Evolutionary conservation across 2,329 filamentous ascomycete species (phyloP).

Genomic region (Aspergillaceae sp.): DNA sequence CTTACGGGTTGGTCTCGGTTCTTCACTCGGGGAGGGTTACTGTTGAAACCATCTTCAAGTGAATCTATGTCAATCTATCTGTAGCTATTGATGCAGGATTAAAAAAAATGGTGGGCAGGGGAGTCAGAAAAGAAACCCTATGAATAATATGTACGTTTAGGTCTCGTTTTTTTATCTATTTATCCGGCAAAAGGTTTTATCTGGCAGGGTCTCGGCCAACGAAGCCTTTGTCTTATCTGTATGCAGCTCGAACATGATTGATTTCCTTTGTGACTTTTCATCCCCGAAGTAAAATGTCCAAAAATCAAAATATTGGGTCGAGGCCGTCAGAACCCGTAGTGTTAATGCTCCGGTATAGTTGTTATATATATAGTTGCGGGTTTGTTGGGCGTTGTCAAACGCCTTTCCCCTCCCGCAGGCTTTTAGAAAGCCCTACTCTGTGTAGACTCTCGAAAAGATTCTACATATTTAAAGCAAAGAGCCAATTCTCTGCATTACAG

Average conservation of each 20-base stretch:
- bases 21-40: constrained; percentile 7
- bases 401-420: too few relatives aligned
- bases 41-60: constrained; percentile 12
- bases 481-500: too few relatives aligned
- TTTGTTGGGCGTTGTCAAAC: too few relatives aligned
- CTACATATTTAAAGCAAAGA: too few relatives aligned
- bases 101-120: constrained; percentile 12
- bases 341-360: too few relatives aligned
- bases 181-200: constrained; percentile 8
- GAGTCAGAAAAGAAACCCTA: constrained; percentile 21
- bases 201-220: constrained; percentile 6
- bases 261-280: constrained; percentile 19
- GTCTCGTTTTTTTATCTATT: constrained; percentile 17
- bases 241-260: constrained; percentile 25
- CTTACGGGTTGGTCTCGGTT: constrained; percentile 9
- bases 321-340: background rate
- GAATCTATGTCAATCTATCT: constrained; percentile 11
- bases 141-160: constrained; percentile 37
- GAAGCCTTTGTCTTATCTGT: constrained; percentile 17
- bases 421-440: too few relatives aligned
- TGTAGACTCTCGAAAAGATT: too few relatives aligned
- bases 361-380: too few relatives aligned
- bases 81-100: constrained; percentile 19
- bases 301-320: too few relatives aligned
- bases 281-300: too few relatives aligned